Conservation (phyloP, 2,329 filamentous ascomycete genomes). For the Anthostomella pinea region DNA sequence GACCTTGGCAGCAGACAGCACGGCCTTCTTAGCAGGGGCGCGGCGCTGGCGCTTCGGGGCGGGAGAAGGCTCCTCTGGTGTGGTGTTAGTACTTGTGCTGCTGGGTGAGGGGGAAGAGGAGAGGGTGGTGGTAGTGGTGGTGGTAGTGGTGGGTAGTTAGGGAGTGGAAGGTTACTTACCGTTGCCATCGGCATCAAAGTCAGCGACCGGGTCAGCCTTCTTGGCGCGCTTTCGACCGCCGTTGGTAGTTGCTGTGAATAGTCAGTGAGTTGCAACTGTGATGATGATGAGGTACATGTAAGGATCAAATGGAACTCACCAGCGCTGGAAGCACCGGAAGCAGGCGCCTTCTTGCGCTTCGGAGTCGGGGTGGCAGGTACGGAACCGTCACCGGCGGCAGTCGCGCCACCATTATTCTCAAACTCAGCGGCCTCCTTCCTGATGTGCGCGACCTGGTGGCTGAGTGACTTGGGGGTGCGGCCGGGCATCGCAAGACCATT, state of each 20-base stretch:
- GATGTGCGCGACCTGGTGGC: conserved; percentile 4
- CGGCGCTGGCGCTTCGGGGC: conserved; percentile 1
- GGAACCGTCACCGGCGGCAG: neutral
- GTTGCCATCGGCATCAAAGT: neutral
- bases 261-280: neutral
- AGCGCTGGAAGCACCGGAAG: neutral
- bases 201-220: neutral
- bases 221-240: neutral
- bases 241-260: neutral
- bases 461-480: conserved; percentile 10
- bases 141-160: neutral
- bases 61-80: neutral
- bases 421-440: conserved; percentile 2
- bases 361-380: neutral
- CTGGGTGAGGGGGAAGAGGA: neutral
- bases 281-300: neutral
- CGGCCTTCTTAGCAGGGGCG: neutral
- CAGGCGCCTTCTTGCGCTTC: neutral
- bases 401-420: neutral
- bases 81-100: conserved; percentile 1
- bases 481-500: conserved; percentile 10
- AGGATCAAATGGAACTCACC: neutral
- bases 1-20: neutral
- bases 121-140: neutral
- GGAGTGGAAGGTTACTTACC: neutral